Percentiles rank a stretch among this genome's conserved stretches.
Conservation (phyloP, 163 green algal genomes). For the Scenedesmus sp. region DNA sequence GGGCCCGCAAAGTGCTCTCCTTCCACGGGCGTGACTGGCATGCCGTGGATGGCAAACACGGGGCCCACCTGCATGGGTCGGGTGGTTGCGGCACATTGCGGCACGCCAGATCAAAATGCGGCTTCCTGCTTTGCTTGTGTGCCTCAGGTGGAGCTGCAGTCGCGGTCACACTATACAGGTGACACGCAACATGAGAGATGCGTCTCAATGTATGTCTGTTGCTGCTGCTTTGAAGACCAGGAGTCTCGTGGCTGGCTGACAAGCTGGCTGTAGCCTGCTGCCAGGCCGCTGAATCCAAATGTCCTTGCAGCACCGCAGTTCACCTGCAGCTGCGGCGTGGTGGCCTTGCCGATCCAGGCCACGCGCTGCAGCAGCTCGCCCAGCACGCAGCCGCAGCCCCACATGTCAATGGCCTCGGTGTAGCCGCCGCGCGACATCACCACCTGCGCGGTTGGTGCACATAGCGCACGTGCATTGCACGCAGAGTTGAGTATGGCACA, state of each 20-base stretch:
- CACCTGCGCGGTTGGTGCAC: slow-evolving; percentile 76
- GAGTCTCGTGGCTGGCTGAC: not conserved
- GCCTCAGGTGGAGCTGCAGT: not conserved
- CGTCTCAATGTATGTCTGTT: not conserved
- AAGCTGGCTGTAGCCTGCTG: not conserved
- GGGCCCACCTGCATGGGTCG: slow-evolving; percentile 69
- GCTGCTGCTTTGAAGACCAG: too few relatives aligned
- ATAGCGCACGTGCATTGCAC: too few relatives aligned
- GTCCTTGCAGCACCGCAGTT: not conserved
- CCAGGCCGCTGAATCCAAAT: too few relatives aligned
- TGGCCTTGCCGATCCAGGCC: slow-evolving; percentile 75
- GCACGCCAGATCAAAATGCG: not conserved
- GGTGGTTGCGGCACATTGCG: not conserved
- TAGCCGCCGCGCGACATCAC: slow-evolving; percentile 91
- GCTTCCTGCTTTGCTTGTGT: not conserved
- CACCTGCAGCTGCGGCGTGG: slow-evolving; percentile 83
- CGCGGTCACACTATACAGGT: not conserved
- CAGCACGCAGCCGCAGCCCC: slow-evolving; percentile 91
- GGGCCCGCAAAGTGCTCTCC: slow-evolving; percentile 66
- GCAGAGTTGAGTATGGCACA: too few relatives aligned
- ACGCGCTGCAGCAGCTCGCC: slow-evolving; percentile 93
- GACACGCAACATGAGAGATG: not conserved
- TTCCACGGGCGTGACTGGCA: slow-evolving; percentile 73
- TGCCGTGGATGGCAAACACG: slow-evolving; percentile 83
- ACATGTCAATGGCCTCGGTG: slow-evolving; percentile 90